Evolutionary conservation across 2,329 filamentous ascomycete genomes (phyloP), one percentile per base, ranked within the genome.

Genomic region (Talaromyces amestolkiae): DNA sequence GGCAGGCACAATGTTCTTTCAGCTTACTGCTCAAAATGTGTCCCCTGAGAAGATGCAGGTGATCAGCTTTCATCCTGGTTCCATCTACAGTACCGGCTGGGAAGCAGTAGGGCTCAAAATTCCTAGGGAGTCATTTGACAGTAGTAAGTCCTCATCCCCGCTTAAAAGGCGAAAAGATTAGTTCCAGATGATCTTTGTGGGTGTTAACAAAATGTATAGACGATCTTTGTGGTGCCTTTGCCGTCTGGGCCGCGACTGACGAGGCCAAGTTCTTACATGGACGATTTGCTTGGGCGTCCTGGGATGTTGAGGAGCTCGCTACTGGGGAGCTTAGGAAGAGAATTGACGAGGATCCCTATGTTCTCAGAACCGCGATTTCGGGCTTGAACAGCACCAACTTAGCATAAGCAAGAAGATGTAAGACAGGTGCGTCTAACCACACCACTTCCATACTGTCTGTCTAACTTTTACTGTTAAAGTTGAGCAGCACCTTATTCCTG

Each of bases 281-380:
- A 2, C 69, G 76, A 11, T 76, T 71, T 65, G 69, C 78, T 7
- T 77, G 74, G 72, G 72, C 74, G 3, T 74, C 76, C 39, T 80
- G 78, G 78, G 79, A 82, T 72, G 78, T 80, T 2, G 73, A 78
- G 10, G 79, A 82, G 67, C 66, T 80, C 13, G 41, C 58, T 35
- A 17, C 58, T 2, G 58, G 58, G 9, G 58, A 61, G 58, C 17
- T 61, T 24, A 41, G 58, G 11, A 47, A 61, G 10, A 17, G 58
- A 45, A 61, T 61, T 13, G 58, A 61, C 15, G 43, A 61, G 7
- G 43, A 61, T 22, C 58, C 58, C 10, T 61, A 61, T 49, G 49
- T 61, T 31, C 58, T 61, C n/a, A 33, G 41, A 43, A 15, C 58
- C 15, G 7, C 58, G 2, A 61, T 61, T 22, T 61, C 58, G 3